phyloP scores from a whole-genome alignment of 2,329 filamentous ascomycete genomes.

The Talaromyces verruculosus region DNA sequence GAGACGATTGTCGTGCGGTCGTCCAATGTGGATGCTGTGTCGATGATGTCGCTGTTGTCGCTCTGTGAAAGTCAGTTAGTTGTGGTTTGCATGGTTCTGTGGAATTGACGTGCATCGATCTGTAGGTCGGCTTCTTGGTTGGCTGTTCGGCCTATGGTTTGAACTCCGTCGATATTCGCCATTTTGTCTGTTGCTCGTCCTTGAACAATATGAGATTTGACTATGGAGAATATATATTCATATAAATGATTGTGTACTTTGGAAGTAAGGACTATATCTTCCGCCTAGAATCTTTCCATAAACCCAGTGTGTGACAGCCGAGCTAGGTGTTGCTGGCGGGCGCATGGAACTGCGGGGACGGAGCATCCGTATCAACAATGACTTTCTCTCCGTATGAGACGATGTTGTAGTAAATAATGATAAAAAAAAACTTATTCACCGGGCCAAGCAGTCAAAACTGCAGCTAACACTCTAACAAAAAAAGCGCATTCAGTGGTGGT shows the following conservation, averaged over 20 bases:
- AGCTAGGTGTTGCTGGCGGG: neutral
- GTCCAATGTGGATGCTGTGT: constrained; percentile 16
- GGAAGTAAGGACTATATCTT: neutral
- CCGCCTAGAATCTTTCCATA: neutral
- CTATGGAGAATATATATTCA: neutral
- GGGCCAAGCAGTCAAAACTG: neutral
- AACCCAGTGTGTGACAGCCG: neutral
- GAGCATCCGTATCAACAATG: neutral
- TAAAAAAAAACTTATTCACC: neutral
- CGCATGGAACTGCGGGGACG: constrained; percentile 8
- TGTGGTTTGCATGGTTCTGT: neutral
- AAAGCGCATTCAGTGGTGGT: neutral
- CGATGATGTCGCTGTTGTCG: constrained; percentile 10
- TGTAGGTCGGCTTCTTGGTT: neutral
- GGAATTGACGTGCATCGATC: neutral
- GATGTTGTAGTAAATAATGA: neutral
- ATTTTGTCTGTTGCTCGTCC: neutral
- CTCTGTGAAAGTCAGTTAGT: neutral
- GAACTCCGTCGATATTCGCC: neutral
- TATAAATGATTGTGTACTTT: neutral
- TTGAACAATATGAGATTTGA: neutral
- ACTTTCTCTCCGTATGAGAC: neutral
- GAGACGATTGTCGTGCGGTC: constrained; percentile 22
- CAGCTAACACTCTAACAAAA: neutral
- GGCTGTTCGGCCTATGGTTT: neutral